Evolutionary conservation across 177 flowering plant species (phyloP), one percentile per base, ranked within the genome.

Genomic region (Vitis hybrid): DNA sequence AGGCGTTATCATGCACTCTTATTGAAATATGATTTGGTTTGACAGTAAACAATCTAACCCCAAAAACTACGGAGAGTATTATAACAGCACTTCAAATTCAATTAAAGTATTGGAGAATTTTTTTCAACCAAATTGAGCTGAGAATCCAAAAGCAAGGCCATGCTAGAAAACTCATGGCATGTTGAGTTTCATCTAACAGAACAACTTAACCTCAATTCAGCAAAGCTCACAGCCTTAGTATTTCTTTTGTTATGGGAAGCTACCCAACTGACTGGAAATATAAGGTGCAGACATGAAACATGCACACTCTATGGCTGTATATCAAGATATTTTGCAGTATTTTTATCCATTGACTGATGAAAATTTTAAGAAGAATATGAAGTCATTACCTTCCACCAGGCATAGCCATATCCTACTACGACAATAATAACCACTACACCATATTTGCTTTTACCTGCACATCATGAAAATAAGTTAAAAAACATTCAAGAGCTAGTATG

Each of bases 361-460:
- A 60, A 13, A 19, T 27, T 1, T 13, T 7, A 56, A 46, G 54
- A 30, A 62, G 17, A 14, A 21, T 72, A 66, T 11, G 49, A 32
- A 55, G 62, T 14, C 60, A 12, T 74, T 86, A 93, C 99, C 98
- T 93, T 93, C 97, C 97, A 91, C 99, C 98, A 89, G 66, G 88
- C 78, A 77, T 84, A 89, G 52, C 98, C 98, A 76, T 81, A 88
- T 74, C 97, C 97, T 67, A 86, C 81, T 30, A 85, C 91, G 8
- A 84, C 80, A 40, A 88, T 77, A 50, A 92, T 68, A 59, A 90
- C 52, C 60, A 92, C 71, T 40, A 82, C 59, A 15, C 90, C 87
- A 77, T 82, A 90, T 70, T 72, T 80, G 52, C 79, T 70, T n/a
- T 82, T 57, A 74, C 94, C 99, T 95, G 85, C 82, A 78, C 35